Evolutionary conservation across 2,329 filamentous ascomycete species (phyloP), one percentile per base, ranked within the genome.

Genomic region (Ascochyta lentis): DNA sequence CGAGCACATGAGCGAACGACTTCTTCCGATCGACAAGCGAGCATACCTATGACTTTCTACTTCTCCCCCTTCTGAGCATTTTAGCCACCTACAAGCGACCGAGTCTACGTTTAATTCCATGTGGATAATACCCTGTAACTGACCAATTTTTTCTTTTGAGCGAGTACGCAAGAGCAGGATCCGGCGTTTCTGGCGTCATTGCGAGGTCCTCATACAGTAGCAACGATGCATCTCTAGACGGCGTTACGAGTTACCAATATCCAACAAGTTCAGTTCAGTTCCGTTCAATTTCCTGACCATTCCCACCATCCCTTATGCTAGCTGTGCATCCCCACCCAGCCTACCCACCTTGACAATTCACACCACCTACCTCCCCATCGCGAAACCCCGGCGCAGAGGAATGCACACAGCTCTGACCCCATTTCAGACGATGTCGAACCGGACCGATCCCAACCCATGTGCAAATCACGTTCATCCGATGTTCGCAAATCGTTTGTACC

Each of bases 161-260:
- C 46, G 47, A 50, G 46, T 35, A 29, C 35, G 52, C 35, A 55
- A 45, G 45, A 55, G 52, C 34, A 39, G 27, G n/a, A 42, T 46
- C 29, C 31, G 47, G 46, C 53, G 47, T 55, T 50, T 50, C 15
- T 19, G 41, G 52, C 19, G 26, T 4, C 22, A 46, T 43, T 38
- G 40, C 27, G 39, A 44, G 39, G 34, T 39, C 19, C 19, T 19
- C 19, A 19, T 19, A 19, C 33, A 9, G 16, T 10, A 12, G 16
- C 34, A 33, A 16, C 10, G 6, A 7, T 49, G 46, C 52, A 55
- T 55, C 29, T 49, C 35, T 46, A 49, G 41, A 27, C 46, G 45
- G 52, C 52, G 52, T 54, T 49, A 19, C 19, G 19, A 19, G 19
- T 12, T 35, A 34, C 24, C 24, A n/a, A 40, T 15, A 46, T 52